Evolutionary conservation across 257 asterid genomes (phyloP), one percentile per base, ranked within the genome.

Genomic region (Nicotiana undulata): DNA sequence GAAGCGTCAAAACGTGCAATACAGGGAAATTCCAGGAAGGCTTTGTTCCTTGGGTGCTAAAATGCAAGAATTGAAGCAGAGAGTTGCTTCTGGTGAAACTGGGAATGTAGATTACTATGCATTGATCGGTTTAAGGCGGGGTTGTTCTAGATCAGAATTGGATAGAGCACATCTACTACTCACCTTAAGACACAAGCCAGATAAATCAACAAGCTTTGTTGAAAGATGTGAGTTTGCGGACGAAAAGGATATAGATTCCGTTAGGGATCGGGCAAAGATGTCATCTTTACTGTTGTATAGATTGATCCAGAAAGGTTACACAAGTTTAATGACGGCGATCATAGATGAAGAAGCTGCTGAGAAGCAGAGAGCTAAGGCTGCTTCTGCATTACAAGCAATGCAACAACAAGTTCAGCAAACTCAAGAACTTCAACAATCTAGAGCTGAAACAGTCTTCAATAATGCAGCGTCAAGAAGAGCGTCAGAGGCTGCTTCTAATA

Each of bases 21-120:
- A 93, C 85, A 79, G 93, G 32, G 97, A 91, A 85, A 93, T 93
- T 61, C 95, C 97, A 0, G 97, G 97, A 26, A 89, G 82, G 65
- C 72, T 93, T 9, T 90, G 97, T 80, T 93, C 95, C 0, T 83
- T 93, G 55, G 95, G 91, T 9, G 28, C 93, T 6, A 91, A 93
- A 83, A 91, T 90, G 63, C 97, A 93, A 85, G 94, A 90, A 58
- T 32, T 89, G 51, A 91, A 93, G 81, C 90, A 87, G 24, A 89
- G 93, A 70, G 90, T 91, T 51, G 97, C 95, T 34, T 88, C 87
- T 3, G 95, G 95, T 10, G 97, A 93, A 82, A 87, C 88, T 1
- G 88, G 88, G 29, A 90, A 90, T 34, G 93, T 91, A 1, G 97
- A 93, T 81, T 85, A 89, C 68, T 90, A 91, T 31, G 93, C 91